phyloP scores from a whole-genome alignment of 2,329 filamentous ascomycete genomes.

The Penicillium frequentans region DNA sequence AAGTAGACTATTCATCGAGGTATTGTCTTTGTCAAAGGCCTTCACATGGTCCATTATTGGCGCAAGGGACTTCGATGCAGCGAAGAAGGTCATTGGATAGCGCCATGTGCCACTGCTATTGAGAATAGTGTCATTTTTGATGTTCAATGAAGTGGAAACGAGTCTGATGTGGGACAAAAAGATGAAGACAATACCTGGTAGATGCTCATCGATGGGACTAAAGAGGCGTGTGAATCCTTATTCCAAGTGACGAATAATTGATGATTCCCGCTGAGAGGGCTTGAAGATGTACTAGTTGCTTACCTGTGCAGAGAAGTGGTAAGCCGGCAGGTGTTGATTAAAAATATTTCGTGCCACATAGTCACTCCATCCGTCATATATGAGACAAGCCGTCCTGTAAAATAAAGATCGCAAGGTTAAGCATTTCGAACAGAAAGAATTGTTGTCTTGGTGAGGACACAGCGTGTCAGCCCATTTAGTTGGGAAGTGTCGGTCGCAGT shows the following conservation, averaged over 20 bases:
- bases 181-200: not conserved
- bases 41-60: not conserved
- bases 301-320: slow-evolving; percentile 10
- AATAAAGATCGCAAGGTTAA: not conserved
- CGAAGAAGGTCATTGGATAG: slow-evolving; percentile 5
- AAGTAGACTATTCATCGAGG: not conserved
- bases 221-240: not conserved
- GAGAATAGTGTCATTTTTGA: not conserved
- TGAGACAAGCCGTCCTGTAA: not conserved
- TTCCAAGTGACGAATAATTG: not conserved
- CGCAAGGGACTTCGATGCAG: not conserved
- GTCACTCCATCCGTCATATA: not conserved
- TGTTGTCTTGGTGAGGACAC: not conserved
- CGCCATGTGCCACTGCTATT: not conserved
- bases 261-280: too few species aligned
- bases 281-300: slow-evolving; percentile 2
- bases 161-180: too few species aligned
- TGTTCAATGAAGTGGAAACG: not conserved
- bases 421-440: not conserved
- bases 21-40: not conserved
- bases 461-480: not conserved
- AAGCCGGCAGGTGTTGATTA: slow-evolving; percentile 7
- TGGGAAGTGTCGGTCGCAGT: too few species aligned
- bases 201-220: not conserved
- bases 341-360: slow-evolving; percentile 1